These are phyloP conservation scores for Cymbidium sinense DNA, from an alignment of 106 monocot genomes.

Conservation along the genomic window DNA sequence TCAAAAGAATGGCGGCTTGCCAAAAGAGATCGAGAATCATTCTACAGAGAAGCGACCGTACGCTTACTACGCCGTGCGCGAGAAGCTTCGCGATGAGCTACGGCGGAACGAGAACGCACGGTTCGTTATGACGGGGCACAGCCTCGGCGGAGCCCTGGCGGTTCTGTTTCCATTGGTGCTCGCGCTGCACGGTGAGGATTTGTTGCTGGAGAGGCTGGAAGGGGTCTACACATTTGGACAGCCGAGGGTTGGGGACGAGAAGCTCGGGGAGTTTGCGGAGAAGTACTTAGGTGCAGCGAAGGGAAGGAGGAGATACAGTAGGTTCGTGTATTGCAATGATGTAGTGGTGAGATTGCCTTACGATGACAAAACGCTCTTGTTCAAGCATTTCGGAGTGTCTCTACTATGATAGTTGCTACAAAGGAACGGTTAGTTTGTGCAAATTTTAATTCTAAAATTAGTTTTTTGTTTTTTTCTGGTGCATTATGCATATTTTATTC, in stretches of 20 bases:
- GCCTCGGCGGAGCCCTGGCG: constrained; percentile 83
- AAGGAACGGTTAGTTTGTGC: constrained; percentile 40
- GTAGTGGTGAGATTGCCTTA: constrained; percentile 74
- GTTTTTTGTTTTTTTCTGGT: too few relatives aligned
- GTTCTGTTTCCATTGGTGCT: constrained; percentile 60
- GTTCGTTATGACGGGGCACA: constrained; percentile 73
- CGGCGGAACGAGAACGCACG: constrained; percentile 28
- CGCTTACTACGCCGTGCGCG: constrained; percentile 68
- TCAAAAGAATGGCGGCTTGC: constrained; percentile 37
- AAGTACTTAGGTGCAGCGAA: not conserved
- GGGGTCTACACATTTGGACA: constrained; percentile 84
- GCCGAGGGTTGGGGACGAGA: constrained; percentile 68
- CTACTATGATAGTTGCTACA: constrained; percentile 69
- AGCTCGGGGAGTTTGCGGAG: constrained; percentile 39
- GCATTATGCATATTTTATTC: too few relatives aligned
- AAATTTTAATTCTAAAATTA: not conserved
- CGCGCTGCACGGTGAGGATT: constrained; percentile 36
- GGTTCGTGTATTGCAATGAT: constrained; percentile 79
- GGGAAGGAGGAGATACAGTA: constrained; percentile 28
- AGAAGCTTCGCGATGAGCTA: constrained; percentile 29
- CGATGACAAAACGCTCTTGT: constrained; percentile 53
- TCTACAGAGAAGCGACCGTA: not conserved
- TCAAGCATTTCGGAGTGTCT: constrained; percentile 79
- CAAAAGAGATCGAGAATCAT: constrained; percentile 8
- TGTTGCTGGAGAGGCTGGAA: constrained; percentile 40